phyloP scores from a whole-genome alignment of 495 filamentous ascomycete genomes.

The Podospora pseudopauciseta region DNA sequence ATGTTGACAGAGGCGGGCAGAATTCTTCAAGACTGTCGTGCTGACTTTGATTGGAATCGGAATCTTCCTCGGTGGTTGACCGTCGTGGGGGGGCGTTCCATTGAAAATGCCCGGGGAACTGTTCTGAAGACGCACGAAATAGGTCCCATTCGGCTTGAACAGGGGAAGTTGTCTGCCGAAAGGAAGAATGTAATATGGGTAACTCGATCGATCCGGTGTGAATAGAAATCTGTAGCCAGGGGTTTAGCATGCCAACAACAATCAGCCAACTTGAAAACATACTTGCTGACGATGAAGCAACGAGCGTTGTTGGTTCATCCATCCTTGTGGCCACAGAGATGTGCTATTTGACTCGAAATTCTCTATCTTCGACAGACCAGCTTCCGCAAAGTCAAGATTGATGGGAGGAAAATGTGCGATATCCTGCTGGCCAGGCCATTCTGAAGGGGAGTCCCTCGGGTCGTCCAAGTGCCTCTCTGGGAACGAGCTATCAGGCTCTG shows the following conservation, averaged over 20 bases:
- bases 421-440: constrained; percentile 19
- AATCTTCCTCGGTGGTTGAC: constrained; percentile 27
- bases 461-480: constrained; percentile 25
- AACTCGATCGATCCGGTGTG: constrained; percentile 2
- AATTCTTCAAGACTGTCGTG: constrained; percentile 23
- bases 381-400: constrained; percentile 8
- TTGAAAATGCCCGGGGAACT: constrained; percentile 6
- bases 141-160: constrained; percentile 22
- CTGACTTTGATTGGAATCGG: constrained; percentile 23
- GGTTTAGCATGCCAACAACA: neutral
- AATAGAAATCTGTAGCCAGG: neutral
- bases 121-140: constrained; percentile 8
- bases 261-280: neutral
- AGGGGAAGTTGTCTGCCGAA: constrained; percentile 5
- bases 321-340: constrained; percentile 2
- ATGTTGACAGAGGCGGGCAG: constrained; percentile 8
- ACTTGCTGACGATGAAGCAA: constrained; percentile 10
- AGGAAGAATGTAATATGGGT: constrained; percentile 3
- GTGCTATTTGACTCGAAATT: constrained; percentile 1
- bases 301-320: constrained; percentile 7
- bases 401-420: constrained; percentile 5
- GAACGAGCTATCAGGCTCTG: constrained; percentile 25
- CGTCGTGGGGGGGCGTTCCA: constrained; percentile 13
- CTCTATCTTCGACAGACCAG: constrained; percentile 2
- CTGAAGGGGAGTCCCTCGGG: neutral